Percentiles rank a stretch among this genome's conserved stretches.
phyloP scores from a whole-genome alignment of 257 asterid species.

The Perilla frutescens region DNA sequence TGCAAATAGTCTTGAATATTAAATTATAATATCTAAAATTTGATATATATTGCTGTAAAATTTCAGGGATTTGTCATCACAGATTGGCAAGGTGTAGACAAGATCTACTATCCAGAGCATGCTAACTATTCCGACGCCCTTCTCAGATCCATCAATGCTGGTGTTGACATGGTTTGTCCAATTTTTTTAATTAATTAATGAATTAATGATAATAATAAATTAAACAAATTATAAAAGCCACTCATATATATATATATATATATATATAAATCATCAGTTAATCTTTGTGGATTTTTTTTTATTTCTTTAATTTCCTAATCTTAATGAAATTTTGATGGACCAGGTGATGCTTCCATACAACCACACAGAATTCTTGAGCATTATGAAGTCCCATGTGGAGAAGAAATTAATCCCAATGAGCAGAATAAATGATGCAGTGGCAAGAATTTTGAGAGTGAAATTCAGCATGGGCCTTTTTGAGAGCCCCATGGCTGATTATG shows the following conservation, averaged over 20 bases:
- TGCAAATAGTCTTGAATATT: too few species aligned
- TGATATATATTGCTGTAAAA: not conserved
- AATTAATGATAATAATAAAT: too few species aligned
- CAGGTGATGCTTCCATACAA: constrained; percentile 53
- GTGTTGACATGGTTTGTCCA: constrained; percentile 49
- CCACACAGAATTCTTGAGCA: constrained; percentile 43
- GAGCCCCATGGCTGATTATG: constrained; percentile 55
- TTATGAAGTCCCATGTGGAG: constrained; percentile 41
- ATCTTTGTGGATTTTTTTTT: too few species aligned
- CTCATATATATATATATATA: too few species aligned
- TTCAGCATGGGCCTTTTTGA: constrained; percentile 63
- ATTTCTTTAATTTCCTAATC: too few species aligned
- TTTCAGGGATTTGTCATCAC: constrained; percentile 55
- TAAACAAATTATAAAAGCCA: too few species aligned
- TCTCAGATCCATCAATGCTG: constrained; percentile 45
- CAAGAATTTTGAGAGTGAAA: constrained; percentile 61
- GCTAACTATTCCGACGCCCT: constrained; percentile 46
- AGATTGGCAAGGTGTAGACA: constrained; percentile 58
- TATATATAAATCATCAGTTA: too few species aligned
- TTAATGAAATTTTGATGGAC: too few species aligned
- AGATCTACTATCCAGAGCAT: constrained; percentile 39
- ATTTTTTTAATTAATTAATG: too few species aligned
- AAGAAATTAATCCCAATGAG: constrained; percentile 54
- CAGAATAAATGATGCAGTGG: constrained; percentile 66
- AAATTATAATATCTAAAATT: too few species aligned